Percentiles rank a stretch among this genome's conserved stretches.
phyloP scores from a whole-genome alignment of 495 filamentous ascomycete species.

The Aspergillus leporis region DNA sequence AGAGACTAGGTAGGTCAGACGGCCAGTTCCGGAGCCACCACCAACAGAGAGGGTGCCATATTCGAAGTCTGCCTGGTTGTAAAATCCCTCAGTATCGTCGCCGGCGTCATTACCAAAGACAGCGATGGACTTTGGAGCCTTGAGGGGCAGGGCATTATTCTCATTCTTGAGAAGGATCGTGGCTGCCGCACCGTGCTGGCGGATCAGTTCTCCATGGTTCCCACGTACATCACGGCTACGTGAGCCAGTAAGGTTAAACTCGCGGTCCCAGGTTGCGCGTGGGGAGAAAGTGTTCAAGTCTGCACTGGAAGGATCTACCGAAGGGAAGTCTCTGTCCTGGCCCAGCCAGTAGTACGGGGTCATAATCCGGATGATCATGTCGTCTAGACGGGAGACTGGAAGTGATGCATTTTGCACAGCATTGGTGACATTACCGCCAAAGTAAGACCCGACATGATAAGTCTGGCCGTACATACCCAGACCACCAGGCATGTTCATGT shows the following conservation, averaged over 20 bases:
- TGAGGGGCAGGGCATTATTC: conserved; percentile 53
- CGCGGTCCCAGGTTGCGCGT: conserved; percentile 51
- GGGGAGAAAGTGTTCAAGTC: conserved; percentile 51
- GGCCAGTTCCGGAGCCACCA: conserved; percentile 58
- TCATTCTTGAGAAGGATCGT: conserved; percentile 65
- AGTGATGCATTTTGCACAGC: conserved; percentile 53
- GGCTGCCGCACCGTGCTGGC: conserved; percentile 57
- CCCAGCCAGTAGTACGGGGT: conserved; percentile 54
- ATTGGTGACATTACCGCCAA: conserved; percentile 28
- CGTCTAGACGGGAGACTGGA: conserved; percentile 43
- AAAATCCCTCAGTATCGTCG: conserved; percentile 46
- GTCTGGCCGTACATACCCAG: conserved; percentile 41
- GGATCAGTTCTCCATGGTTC: conserved; percentile 53
- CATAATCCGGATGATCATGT: conserved; percentile 58
- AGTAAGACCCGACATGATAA: conserved; percentile 54
- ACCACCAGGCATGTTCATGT: conserved; percentile 62
- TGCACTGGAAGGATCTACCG: conserved; percentile 62
- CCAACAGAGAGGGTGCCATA: conserved; percentile 58
- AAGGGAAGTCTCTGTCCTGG: conserved; percentile 48
- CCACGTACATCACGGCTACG: conserved; percentile 52
- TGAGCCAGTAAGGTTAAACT: conserved; percentile 55
- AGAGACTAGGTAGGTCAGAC: conserved; percentile 51
- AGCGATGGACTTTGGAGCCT: conserved; percentile 46
- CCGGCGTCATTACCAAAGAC: conserved; percentile 67
- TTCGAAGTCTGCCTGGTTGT: conserved; percentile 47